These are phyloP conservation scores for Cytospora schulzeri DNA, from an alignment of 2,329 filamentous ascomycete species.

Conservation along the genomic window DNA sequence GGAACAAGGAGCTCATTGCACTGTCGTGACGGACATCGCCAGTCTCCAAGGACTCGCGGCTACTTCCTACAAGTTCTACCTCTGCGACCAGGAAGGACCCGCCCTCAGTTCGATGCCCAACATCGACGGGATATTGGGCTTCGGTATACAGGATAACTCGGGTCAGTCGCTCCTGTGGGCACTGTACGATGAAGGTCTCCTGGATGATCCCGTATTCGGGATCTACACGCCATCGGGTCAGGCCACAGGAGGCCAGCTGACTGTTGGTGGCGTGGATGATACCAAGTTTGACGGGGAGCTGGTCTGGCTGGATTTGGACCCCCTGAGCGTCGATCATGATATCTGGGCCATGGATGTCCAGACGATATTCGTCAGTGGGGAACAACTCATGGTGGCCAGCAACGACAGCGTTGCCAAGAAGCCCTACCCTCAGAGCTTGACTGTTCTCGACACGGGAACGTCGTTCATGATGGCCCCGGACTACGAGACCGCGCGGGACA, in stretches of 20 bases:
- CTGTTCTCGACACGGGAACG: conserved; percentile 36
- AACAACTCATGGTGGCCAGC: conserved; percentile 23
- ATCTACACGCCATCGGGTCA: conserved; percentile 33
- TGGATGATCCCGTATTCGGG: conserved; percentile 34
- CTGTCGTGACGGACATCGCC: conserved; percentile 14
- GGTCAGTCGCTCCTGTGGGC: conserved; percentile 32
- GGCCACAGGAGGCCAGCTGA: conserved; percentile 33
- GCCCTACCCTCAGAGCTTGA: conserved; percentile 22
- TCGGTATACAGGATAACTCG: conserved; percentile 21
- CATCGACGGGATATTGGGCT: conserved; percentile 26
- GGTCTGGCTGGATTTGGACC: conserved; percentile 30
- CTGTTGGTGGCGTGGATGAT: conserved; percentile 35
- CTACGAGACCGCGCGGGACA: conserved; percentile 31
- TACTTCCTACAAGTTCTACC: conserved; percentile 6
- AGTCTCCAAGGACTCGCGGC: conserved; percentile 17
- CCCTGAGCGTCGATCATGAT: conserved; percentile 16
- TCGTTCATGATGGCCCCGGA: conserved; percentile 36
- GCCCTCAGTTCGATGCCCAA: conserved; percentile 13
- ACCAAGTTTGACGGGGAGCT: conserved; percentile 33
- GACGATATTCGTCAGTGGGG: conserved; percentile 32
- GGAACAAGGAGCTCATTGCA: conserved; percentile 7
- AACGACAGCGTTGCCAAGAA: conserved; percentile 9
- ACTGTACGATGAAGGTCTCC: conserved; percentile 32
- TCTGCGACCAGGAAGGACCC: conserved; percentile 20
- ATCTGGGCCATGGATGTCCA: conserved; percentile 33